Base-by-base conservation (phyloP, 106 monocot genomes). In the Allium cepa region DNA sequence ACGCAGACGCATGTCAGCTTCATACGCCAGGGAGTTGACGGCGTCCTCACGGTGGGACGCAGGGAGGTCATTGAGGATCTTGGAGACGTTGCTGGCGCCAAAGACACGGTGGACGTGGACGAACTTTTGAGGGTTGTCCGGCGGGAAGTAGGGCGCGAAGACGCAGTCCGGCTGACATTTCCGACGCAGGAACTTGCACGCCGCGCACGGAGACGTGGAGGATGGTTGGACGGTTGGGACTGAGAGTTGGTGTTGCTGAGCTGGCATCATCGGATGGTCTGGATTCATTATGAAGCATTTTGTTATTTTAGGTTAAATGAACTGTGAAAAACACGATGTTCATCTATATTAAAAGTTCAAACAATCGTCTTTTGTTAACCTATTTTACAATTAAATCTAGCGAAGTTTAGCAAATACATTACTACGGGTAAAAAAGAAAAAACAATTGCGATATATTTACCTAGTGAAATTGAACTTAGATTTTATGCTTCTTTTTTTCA, bases 151-250 rank as follows among this genome's bases (percentile, higher is more conserved):
- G 28, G 93, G 93, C 11, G 93, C 93, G 75, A 94, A 94, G 48
- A 94, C 81, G 82, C 93, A 94, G 71, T 94, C 93, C 46, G 89
- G 93, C 73, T 89, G 93, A 82, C 93, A 94, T 75, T 94, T 94
- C 1, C 93, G 86, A 8, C 93, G 88, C 11, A 94, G 93, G 71
- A 94, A 94, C 71, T 94, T 94, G 84, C 93, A 94, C 16, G 89
- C 93, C 2, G 93, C 93, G 75, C 93, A 94, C 15, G 93, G 93
- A 2, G 93, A 86, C 28, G 62, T 11, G 28, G 62, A 28, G 36
- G 62, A 55, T 1, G 53, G 13, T 8, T 12, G 53, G 4, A 15
- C 15, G 11, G 53, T 46, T 9, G 47, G 12, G 46, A 47, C n/a
- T 12, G 63, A 63, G 45, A 46, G 63, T 2, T 36, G 63, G 46